phyloP scores from a whole-genome alignment of 371 early-diverging fungal species.

The Mortierella sp. region DNA sequence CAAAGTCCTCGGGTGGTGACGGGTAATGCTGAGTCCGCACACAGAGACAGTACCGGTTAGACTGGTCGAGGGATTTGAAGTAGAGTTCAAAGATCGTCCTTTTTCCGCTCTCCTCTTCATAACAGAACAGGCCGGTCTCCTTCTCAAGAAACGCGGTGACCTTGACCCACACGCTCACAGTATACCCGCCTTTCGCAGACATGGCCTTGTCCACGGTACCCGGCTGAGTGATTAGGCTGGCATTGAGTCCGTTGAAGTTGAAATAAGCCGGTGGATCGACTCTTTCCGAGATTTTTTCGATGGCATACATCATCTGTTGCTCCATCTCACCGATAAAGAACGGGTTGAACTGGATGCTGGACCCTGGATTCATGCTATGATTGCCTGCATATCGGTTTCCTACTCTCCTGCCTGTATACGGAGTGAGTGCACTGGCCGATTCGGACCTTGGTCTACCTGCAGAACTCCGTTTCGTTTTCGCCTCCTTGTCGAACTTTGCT shows the following conservation, averaged over 20 bases:
- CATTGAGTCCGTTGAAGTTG: slow-evolving; percentile 56
- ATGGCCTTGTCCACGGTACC: slow-evolving; percentile 52
- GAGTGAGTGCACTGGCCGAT: slow-evolving; percentile 36
- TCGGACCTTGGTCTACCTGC: slow-evolving; percentile 37
- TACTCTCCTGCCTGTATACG: slow-evolving; percentile 18
- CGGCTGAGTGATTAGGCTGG: slow-evolving; percentile 47
- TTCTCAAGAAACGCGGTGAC: slow-evolving; percentile 56
- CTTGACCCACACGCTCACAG: slow-evolving; percentile 56
- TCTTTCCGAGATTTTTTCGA: slow-evolving; percentile 55
- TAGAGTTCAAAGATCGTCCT: slow-evolving; percentile 58
- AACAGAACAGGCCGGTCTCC: slow-evolving; percentile 58
- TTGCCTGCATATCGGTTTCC: slow-evolving; percentile 5
- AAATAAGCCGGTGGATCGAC: slow-evolving; percentile 57
- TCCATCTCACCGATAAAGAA: slow-evolving; percentile 57
- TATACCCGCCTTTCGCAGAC: slow-evolving; percentile 55
- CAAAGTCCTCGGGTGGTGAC: slow-evolving; percentile 57
- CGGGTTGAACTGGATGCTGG: slow-evolving; percentile 53
- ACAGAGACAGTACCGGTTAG: slow-evolving; percentile 58
- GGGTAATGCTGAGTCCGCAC: slow-evolving; percentile 59
- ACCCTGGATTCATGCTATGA: too few relatives aligned
- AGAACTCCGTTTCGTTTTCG: slow-evolving; percentile 13
- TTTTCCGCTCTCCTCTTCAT: slow-evolving; percentile 54
- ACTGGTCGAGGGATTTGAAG: slow-evolving; percentile 56
- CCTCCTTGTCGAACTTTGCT: slow-evolving; percentile 21
- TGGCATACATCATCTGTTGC: slow-evolving; percentile 58